Conservation (phyloP, 1,139 yeast species). For the Pichia kudriavzevii region DNA sequence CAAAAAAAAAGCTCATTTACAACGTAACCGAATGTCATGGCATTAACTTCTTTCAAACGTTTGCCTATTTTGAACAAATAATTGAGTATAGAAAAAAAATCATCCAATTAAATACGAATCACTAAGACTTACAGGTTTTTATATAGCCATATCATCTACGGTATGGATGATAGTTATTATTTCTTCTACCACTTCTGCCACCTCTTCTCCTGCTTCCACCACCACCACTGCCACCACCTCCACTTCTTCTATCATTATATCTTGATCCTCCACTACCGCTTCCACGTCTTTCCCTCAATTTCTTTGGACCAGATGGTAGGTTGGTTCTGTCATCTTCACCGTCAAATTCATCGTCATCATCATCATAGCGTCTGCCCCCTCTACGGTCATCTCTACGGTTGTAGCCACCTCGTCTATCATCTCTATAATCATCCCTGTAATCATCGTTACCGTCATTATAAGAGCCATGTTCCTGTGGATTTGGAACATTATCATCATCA, state of each 20-base stretch:
- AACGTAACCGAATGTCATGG: too few species aligned
- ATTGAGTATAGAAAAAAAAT: too few species aligned
- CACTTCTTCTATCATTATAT: conserved; percentile 9
- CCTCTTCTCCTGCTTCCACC: conserved; percentile 26
- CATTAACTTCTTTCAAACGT: too few species aligned
- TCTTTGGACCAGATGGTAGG: conserved; percentile 29
- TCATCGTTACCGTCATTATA: background rate
- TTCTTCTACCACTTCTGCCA: conserved; percentile 24
- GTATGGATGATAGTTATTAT: conserved; percentile 30
- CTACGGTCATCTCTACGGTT: too few species aligned
- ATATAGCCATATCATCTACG: conserved; percentile 10
- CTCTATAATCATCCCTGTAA: background rate
- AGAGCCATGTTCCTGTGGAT: conserved; percentile 24
- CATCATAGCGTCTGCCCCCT: conserved; percentile 1
- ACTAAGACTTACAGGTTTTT: background rate
- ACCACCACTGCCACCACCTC: conserved; percentile 15
- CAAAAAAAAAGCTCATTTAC: background rate
- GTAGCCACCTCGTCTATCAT: conserved; percentile 2
- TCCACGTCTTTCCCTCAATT: conserved; percentile 21
- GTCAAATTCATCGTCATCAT: conserved; percentile 9
- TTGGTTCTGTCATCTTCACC: conserved; percentile 14
- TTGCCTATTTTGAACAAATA: too few species aligned
- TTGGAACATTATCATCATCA: conserved; percentile 29
- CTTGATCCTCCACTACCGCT: conserved; percentile 11
- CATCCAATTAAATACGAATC: too few species aligned